Evolutionary conservation across 169 alveolate species (phyloP), one percentile per base, ranked within the genome.

Genomic region (Plasmodium gaboni): DNA sequence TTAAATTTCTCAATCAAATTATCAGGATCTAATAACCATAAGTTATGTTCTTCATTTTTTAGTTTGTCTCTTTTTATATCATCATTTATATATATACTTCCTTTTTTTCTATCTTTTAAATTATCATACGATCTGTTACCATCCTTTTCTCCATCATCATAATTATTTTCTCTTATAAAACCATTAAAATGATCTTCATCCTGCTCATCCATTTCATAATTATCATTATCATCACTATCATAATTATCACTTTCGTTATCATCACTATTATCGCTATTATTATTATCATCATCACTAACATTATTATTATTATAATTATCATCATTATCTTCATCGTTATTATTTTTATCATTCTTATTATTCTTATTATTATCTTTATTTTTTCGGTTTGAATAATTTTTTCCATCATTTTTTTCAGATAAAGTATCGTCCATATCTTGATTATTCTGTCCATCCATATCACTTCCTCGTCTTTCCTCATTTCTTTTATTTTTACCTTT

Each of bases 21-120:
- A 71, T 94, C 97, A 6, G 98, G 99, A 28, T 97, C 97, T 78
- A 96, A 87, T 50, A 94, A 96, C 99, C 99, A 97, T 44, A 97
- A 93, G 57, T 93, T 94, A 26, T 86, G 69, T 46, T 73, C 61
- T 46, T 73, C 72, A 50, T 65, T 38, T 22, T 50, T 86, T 24
- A 50, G 50, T 6, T 19, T 28, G 38, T 83, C 85, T 44, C 6
- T 48, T 44, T 55, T 67, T 17, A 55, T 55, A 55, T 13, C 22
- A 24, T 4, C 46, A 22, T 26, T 19, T 48, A 68, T 38, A 17
- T 64, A 46, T 70, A 13, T 61, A 17, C 64, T 53, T 67, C 48
- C 42, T 69, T 59, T n/a, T 28, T 24, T 71, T 57, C 32, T 50
- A 64, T 19, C 50, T 69, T 22, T 28, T 19, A 32, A 17, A 9